Base-by-base conservation (phyloP, 345 rosid species). In the Gossypium herbaceum region DNA sequence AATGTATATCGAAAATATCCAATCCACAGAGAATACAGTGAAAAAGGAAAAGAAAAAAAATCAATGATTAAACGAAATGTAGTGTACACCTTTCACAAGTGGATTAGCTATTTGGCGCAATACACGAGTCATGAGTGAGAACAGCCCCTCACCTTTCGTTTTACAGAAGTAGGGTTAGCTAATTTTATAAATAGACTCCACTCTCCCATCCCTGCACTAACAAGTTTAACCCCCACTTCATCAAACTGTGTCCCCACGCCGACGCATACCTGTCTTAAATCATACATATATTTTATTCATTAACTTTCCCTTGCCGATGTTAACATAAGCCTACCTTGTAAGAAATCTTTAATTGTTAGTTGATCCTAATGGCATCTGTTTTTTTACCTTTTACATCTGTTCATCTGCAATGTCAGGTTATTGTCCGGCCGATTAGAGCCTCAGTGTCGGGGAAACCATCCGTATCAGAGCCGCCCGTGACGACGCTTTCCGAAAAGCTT, bases 401-500 rank as follows among this genome's bases (percentile, higher is more conserved):
- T 58, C 56, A 8, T 6, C 19, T 44, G 24, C 65, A 44, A 2
- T 9, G 75, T 24, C 81, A 77, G 12, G 20, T 76, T 19, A 22
- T 63, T 12, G 15, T 47, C 11, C 71, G 70, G 47, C 85, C 80
- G 54, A 79, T 86, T 80, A 73, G 34, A 10, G 85, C 88, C 6
- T 86, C 92, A 0, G 70, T 81, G 1, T 87, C 91, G 1, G 86
- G 86, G 12, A 82, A 78, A 2, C 81, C 86, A 6, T 17, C 78
- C 0, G 43, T 69, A 4, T 66, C 79, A 1, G 73, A 22, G 17
- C 39, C 71, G 0, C 20, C 75, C 41, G 41, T 34, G 0, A 44
- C 41, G 4, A 29, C 68, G n/a, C 58, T 57, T 34, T 50, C 79
- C 0, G 74, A 76, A 9, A 74, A 86, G 56, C 92, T 84, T 13